These are phyloP conservation scores for Dictyostelium purpureum DNA, from an alignment of 78 protist species.

Conservation along the genomic window DNA sequence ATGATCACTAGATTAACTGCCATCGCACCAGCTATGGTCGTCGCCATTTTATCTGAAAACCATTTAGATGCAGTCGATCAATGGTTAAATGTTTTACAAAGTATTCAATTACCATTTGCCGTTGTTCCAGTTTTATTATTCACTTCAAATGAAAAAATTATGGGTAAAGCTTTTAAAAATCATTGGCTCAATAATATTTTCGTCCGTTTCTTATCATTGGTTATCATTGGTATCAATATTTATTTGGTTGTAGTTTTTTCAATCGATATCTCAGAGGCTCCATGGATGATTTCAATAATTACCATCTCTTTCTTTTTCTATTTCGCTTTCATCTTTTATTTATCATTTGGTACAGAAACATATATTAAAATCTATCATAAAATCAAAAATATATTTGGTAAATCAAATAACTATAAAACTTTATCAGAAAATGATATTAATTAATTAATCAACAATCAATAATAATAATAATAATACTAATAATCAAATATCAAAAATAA, in stretches of 20 bases:
- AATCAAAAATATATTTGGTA: neutral
- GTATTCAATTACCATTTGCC: slow-evolving; percentile 89
- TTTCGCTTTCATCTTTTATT: slow-evolving; percentile 41
- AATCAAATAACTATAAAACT: neutral
- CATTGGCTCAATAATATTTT: slow-evolving; percentile 65
- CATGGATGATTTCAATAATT: slow-evolving; percentile 18
- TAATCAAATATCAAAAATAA: neutral
- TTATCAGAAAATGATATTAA: neutral
- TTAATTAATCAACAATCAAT: neutral
- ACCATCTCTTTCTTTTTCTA: slow-evolving; percentile 34
- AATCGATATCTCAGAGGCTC: neutral
- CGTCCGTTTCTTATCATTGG: slow-evolving; percentile 30
- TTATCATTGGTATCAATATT: slow-evolving; percentile 56
- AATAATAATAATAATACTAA: neutral
- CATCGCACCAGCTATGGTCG: slow-evolving; percentile 86
- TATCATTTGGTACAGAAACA: slow-evolving; percentile 8
- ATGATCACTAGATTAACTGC: slow-evolving; percentile 86
- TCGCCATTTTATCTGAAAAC: slow-evolving; percentile 43
- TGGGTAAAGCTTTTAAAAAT: slow-evolving; percentile 60
- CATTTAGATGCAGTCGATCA: slow-evolving; percentile 71
- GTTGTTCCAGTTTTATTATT: slow-evolving; percentile 77
- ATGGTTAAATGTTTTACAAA: slow-evolving; percentile 87
- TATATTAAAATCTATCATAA: neutral
- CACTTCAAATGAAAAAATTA: slow-evolving; percentile 10
- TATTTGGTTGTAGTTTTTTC: slow-evolving; percentile 47